Evolutionary conservation across 148 eudicot species (phyloP), one percentile per base, ranked within the genome.

Genomic region (Rhododendron griersonianum): DNA sequence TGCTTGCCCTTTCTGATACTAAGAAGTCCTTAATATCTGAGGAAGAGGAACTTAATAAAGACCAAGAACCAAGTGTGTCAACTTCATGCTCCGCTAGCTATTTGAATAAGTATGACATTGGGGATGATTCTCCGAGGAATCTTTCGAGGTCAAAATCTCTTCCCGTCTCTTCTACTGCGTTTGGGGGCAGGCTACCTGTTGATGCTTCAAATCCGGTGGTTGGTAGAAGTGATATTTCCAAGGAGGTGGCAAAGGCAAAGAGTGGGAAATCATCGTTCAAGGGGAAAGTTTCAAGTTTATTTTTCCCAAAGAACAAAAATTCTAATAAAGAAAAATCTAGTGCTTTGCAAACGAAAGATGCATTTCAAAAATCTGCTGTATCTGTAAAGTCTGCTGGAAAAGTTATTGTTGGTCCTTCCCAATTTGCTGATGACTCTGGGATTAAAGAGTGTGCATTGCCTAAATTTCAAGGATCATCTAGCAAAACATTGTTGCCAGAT

Each of bases 1-100:
- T 97, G 99, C 98, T 97, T 83, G 93, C 98, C n/a, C 96, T 97
- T 87, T 93, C 98, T 82, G 99, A 95, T 84, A 41, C 86, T 48
- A 95, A 94, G 86, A 93, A 90, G 74, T 74, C 89, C 37, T 91
- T 85, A 76, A 84, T 57, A 85, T 85, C 87, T 83, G 94, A 83
- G 87, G 91, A 91, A 87, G 93, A 89, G 86, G 85, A 85, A 53
- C 79, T 53, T 69, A 75, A 55, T 57, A 89, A 78, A 74, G 87
- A 86, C 85, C 88, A 89, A 89, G 93, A 87, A 79, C 81, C 91
- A 10, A 91, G 92, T 80, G 93, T 79, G 39, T 90, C 96, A 81
- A 91, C 91, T 83, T 93, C 96, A 80, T 89, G 82, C 85, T 83
- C 92, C 21, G 84, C 67, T 84, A 89, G 61, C 89, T 88, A 86